phyloP scores from a whole-genome alignment of 306 rosid genomes.

The Casuarina cunninghamiana region DNA sequence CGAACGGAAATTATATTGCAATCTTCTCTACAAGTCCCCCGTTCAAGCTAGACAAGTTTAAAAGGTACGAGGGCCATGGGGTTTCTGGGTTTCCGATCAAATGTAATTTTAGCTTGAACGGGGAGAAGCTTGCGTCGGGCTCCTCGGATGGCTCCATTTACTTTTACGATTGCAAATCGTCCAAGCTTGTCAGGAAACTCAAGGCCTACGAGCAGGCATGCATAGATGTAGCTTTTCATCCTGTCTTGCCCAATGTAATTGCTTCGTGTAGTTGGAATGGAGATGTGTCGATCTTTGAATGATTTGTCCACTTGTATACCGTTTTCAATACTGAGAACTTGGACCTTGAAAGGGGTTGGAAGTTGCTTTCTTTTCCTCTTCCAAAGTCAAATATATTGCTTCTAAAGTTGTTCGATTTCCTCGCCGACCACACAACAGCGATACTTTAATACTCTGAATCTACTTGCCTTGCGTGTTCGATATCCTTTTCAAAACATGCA shows the following conservation, averaged over 20 bases:
- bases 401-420: not conserved
- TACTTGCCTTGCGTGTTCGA: too few species aligned
- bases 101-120: constrained; percentile 79
- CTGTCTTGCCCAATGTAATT: constrained; percentile 61
- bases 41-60: constrained; percentile 82
- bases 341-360: constrained; percentile 1
- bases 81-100: constrained; percentile 86
- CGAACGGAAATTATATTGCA: constrained; percentile 81
- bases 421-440: not conserved
- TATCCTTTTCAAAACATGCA: too few species aligned
- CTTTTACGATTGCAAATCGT: constrained; percentile 64
- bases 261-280: constrained; percentile 93
- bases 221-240: constrained; percentile 74
- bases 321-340: not conserved
- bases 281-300: constrained; percentile 63
- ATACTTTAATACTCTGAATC: not conserved
- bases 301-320: constrained; percentile 11
- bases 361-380: not conserved
- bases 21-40: constrained; percentile 72
- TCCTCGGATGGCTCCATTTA: constrained; percentile 84
- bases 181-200: constrained; percentile 60
- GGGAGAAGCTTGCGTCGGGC: constrained; percentile 73
- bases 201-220: constrained; percentile 78
- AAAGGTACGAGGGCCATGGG: constrained; percentile 72
- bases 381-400: too few species aligned